Percentiles rank a stretch among this genome's conserved stretches.
These are phyloP conservation scores for Phialophora tarda DNA, from an alignment of 2,329 filamentous ascomycete species.

Conservation along the genomic window DNA sequence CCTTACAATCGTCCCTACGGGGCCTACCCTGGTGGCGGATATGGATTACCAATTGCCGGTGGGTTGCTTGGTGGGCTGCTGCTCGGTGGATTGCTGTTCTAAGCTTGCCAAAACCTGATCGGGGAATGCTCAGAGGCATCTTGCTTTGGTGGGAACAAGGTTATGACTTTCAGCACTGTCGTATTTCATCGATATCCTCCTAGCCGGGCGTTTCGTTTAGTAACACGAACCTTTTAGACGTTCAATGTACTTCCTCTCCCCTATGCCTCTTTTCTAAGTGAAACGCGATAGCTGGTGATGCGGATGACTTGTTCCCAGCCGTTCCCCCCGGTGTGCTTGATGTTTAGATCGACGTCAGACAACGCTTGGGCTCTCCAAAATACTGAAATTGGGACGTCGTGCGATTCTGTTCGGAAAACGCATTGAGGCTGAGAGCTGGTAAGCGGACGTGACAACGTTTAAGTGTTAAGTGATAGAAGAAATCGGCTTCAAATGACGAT, in stretches of 20 bases:
- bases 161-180: slow-evolving; percentile 8
- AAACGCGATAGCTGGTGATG: slow-evolving; percentile 55
- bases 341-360: slow-evolving; percentile 59
- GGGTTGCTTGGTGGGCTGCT: slow-evolving; percentile 56
- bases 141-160: not conserved
- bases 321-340: slow-evolving; percentile 61
- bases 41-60: slow-evolving; percentile 54
- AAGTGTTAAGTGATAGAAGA: not conserved
- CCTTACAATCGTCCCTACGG: slow-evolving; percentile 56
- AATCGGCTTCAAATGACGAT: not conserved
- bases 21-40: slow-evolving; percentile 53
- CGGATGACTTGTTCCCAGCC: slow-evolving; percentile 62
- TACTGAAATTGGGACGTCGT: not conserved
- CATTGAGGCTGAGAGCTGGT: not conserved
- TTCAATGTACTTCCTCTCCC: not conserved
- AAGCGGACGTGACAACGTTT: not conserved
- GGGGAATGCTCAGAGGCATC: not conserved
- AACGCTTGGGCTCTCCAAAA: slow-evolving; percentile 53
- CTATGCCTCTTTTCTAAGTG: slow-evolving; percentile 48
- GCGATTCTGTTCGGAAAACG: not conserved
- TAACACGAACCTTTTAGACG: not conserved
- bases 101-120: slow-evolving; percentile 6
- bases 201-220: not conserved
- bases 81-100: slow-evolving; percentile 52
- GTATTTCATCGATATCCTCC: slow-evolving; percentile 7